Evolutionary conservation across 805 yeast species (phyloP), one percentile per base, ranked within the genome.

Genomic region (Yarrowia alimentaria): DNA sequence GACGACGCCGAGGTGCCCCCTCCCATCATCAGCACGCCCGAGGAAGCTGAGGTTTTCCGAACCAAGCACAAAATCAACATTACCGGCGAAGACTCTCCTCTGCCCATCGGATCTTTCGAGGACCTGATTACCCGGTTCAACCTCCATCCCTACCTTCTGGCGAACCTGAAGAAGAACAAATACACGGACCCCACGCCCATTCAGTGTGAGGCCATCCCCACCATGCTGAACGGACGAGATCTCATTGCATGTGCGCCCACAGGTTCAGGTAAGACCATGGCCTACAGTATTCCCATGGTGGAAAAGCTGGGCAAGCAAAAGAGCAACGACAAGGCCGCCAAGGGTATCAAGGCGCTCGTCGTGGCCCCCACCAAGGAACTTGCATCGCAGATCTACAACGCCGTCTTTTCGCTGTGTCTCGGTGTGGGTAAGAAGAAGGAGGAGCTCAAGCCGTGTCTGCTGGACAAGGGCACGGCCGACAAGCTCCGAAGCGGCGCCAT

Each of bases 261-360:
- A 1, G 99, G 99, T 59, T 88, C 97, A 4, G 99, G 99, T 73
- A 93, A 93, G 64, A 93, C 99, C 0, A 71, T 93, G 42, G 95
- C 97, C 22, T 93, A 85, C 63, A 69, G 86, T 52, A 78, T 89
- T 13, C 99, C 99, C 4, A 60, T 91, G 59, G 67, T 93, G 16
- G 93, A 86, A 58, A 68, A 69, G 53, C 64, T 76, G 14, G 59
- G 65, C 18, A 40, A 40, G 47, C 25, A 40, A 29, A 40, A 40
- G 47, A 24, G 14, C n/a, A 4, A 22, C 33, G 65, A 68, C 9
- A 65, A 70, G 53, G 60, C 62, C 56, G 37, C 59, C 61, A 43
- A 56, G 11, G 85, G 85, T 1, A 71, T 86, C 8, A 73, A 84
- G 57, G 94, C 95, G 0, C 68, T 93, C 47, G 78, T 93, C 7